Percentiles rank a stretch among this genome's conserved stretches.
Conservation (phyloP, 495 filamentous ascomycete genomes). For the Cercophora sp. region DNA sequence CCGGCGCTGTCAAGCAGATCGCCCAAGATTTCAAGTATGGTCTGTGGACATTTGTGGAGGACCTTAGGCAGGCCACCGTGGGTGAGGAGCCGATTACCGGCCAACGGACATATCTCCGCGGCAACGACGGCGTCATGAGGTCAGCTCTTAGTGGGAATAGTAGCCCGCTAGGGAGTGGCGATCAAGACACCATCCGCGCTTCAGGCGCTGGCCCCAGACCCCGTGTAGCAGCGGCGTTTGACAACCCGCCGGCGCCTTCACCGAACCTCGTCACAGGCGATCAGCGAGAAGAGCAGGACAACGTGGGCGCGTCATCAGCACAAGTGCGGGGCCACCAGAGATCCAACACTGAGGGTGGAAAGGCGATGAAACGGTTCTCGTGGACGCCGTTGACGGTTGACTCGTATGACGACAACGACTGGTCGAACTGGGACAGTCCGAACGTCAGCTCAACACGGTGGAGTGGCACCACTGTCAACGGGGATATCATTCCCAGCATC, state of each 20-base stretch:
- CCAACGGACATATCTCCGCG: constrained; percentile 39
- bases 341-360: constrained; percentile 31
- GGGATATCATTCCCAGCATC: constrained; percentile 38
- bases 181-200: constrained; percentile 39
- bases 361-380: constrained; percentile 39
- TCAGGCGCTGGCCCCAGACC: constrained; percentile 18
- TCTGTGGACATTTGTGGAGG: constrained; percentile 95
- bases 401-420: constrained; percentile 62
- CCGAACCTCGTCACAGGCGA: not conserved
- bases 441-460: constrained; percentile 44
- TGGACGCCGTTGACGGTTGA: constrained; percentile 47
- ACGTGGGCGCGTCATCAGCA: constrained; percentile 11
- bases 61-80: constrained; percentile 89
- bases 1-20: constrained; percentile 64
- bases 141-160: constrained; percentile 30
- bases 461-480: constrained; percentile 47
- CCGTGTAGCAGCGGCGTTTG: constrained; percentile 19
- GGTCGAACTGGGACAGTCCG: constrained; percentile 69
- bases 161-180: constrained; percentile 7
- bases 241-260: constrained; percentile 16
- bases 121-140: constrained; percentile 35
- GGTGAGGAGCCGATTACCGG: constrained; percentile 81
- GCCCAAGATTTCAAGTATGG: constrained; percentile 86
- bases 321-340: constrained; percentile 17
- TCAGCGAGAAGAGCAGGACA: not conserved